A percentile compares a stretch with the other conserved stretches of the same genome.
These are phyloP conservation scores for Blastocystis sp. DNA, from an alignment of 352 stramenopile genomes.

Conservation along the genomic window DNA sequence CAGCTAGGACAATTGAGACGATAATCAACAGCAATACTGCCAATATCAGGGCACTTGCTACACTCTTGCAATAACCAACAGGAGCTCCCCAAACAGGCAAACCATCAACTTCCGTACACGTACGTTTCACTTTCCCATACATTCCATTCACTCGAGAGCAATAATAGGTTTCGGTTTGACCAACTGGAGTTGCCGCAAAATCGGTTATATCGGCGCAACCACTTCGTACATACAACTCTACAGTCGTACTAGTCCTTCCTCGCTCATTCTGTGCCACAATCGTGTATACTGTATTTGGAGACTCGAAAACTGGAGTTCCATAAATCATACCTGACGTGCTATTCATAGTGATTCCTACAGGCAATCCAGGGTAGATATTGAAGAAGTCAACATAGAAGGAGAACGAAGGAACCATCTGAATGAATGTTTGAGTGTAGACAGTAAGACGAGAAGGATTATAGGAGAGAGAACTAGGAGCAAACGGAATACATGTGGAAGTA, in stretches of 20 bases:
- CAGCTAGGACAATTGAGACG: background rate
- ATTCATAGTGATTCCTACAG: constrained; percentile 17
- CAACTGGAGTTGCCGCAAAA: constrained; percentile 36
- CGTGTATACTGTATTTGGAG: constrained; percentile 5
- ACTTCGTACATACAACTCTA: background rate
- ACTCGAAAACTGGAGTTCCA: constrained; percentile 23
- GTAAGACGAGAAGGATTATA: background rate
- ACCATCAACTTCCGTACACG: background rate
- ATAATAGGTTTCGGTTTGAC: background rate
- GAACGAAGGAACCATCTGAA: background rate
- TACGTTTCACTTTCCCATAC: background rate
- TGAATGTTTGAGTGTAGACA: background rate
- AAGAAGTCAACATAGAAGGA: constrained; percentile 28
- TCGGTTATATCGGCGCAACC: constrained; percentile 26
- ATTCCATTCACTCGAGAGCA: background rate
- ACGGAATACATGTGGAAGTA: constrained; percentile 16
- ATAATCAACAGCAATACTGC: background rate
- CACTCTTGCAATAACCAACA: constrained; percentile 21
- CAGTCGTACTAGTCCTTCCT: background rate
- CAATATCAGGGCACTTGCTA: background rate
- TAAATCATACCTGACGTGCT: constrained; percentile 17
- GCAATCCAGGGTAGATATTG: background rate
- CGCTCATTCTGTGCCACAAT: constrained; percentile 26
- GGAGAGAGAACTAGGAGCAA: background rate
- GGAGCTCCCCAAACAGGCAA: constrained; percentile 23